Conservation (phyloP, 345 rosid genomes). For the Brassica juncea region DNA sequence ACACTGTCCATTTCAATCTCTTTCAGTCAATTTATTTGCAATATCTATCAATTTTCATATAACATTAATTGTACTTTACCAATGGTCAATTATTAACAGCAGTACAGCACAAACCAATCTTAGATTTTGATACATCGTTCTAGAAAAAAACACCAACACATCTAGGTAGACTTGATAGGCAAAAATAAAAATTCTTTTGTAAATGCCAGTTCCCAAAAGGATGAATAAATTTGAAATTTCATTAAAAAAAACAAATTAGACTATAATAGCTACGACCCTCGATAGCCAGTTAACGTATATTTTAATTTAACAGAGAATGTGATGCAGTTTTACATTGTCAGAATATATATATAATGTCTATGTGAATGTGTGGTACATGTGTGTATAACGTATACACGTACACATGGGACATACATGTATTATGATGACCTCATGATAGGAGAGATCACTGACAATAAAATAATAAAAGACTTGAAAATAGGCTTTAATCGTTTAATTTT, state of each 20-base stretch:
- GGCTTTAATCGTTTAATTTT: constrained; percentile 35
- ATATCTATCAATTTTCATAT: neutral
- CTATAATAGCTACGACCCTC: neutral
- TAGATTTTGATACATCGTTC: neutral
- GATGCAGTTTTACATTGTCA: constrained; percentile 40
- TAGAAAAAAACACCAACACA: neutral
- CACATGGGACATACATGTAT: constrained; percentile 27
- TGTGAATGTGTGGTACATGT: constrained; percentile 18
- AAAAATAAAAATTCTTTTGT: too few relatives aligned
- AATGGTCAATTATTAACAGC: neutral
- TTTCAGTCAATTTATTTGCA: constrained; percentile 28
- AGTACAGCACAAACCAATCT: constrained; percentile 2
- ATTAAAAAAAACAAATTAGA: neutral
- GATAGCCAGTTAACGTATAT: neutral
- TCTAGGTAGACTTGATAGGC: neutral
- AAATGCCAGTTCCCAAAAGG: too few relatives aligned
- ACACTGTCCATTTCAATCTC: constrained; percentile 23
- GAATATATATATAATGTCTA: neutral
- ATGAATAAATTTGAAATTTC: too few relatives aligned
- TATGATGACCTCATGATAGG: constrained; percentile 48
- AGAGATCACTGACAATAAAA: constrained; percentile 39
- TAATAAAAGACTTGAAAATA: constrained; percentile 23
- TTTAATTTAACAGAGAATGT: constrained; percentile 31
- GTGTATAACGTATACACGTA: constrained; percentile 8
- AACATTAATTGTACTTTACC: neutral